A percentile compares a stretch with the other conserved stretches of the same genome.
phyloP scores from a whole-genome alignment of 257 asterid genomes.

The Parsonsia alboflavescens region DNA sequence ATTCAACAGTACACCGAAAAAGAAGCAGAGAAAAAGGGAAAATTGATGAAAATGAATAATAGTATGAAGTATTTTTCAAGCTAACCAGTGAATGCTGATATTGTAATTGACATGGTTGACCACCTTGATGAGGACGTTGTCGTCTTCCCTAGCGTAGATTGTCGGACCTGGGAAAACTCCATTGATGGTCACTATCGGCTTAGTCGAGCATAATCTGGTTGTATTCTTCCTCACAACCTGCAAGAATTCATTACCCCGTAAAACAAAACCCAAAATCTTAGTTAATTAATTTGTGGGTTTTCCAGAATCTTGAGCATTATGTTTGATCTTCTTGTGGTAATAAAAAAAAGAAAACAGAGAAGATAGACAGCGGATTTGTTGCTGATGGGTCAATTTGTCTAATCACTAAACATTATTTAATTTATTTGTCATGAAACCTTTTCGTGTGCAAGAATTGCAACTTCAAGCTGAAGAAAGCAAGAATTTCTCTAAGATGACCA shows the following conservation, averaged over 20 bases:
- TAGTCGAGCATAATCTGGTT: conserved; percentile 45
- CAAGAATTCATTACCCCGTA: background rate
- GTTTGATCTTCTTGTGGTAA: no score
- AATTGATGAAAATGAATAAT: background rate
- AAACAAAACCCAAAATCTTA: background rate
- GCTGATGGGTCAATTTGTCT: conserved; percentile 14
- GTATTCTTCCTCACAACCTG: conserved; percentile 43
- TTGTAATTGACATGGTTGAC: conserved; percentile 51
- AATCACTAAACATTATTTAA: background rate
- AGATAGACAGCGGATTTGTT: background rate
- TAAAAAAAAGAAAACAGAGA: no score
- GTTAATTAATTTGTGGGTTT: no score
- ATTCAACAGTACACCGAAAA: no score
- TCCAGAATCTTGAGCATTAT: no score
- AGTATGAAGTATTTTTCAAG: background rate
- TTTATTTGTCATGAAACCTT: background rate
- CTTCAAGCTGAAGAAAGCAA: background rate
- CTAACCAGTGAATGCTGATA: conserved; percentile 51
- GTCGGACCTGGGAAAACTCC: conserved; percentile 65
- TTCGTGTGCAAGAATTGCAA: background rate
- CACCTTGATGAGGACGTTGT: conserved; percentile 45
- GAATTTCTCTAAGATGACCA: conserved; percentile 5
- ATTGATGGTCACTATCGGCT: conserved; percentile 49
- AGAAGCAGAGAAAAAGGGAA: background rate
- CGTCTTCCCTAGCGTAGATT: conserved; percentile 54